Evolutionary conservation across 2,329 filamentous ascomycete genomes (phyloP), one percentile per base, ranked within the genome.

Genomic region (Helicocarpus griseus): DNA sequence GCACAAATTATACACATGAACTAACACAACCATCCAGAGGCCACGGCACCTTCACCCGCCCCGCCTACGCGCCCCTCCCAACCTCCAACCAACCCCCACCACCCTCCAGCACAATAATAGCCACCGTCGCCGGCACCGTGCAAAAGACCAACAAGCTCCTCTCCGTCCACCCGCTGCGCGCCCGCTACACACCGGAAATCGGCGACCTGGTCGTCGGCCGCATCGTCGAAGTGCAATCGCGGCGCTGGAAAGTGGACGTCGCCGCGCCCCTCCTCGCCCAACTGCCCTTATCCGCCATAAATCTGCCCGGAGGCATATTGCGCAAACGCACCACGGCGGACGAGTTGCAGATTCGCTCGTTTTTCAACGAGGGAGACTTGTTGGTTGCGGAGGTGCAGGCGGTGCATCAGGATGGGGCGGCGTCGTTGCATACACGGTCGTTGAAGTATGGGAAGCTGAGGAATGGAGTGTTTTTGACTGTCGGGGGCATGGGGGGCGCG

Each of bases 101-200:
- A 8, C 9, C 50, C 4, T 68, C 69, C 5, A 80, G 79, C 4
- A 78, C 82, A 53, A 98, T 98, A 65, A 81, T 86, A 52, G 90
- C 89, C 45, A 95, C 93, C 5, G 86, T 98, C 29, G 90, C 90
- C 5, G 93, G 93, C 62, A 91, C 86, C 5, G 78, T 97, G 33
- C 84, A 86, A 64, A 91, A 90, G 67, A 97, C 91, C 54, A 98
- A 98, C 79, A 97, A 96, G 69, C 83, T 98, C 45, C 83, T 98
- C 58, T 95, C 89, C 2, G 87, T 98, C 52, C 83, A 86, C 1
- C 89, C 93, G 5, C 78, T 98, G 2, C 88, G 90, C 55, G 90
- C 93, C 17, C 86, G 93, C 55, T 98, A 98, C 74, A 89, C 83
- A 1, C 93, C 93, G 29, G 91, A 96, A 69, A 96, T 98, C 55